Evolutionary conservation across 2,329 filamentous ascomycete species (phyloP), one percentile per base, ranked within the genome.

Genomic region (Pseudocercospora vitis): DNA sequence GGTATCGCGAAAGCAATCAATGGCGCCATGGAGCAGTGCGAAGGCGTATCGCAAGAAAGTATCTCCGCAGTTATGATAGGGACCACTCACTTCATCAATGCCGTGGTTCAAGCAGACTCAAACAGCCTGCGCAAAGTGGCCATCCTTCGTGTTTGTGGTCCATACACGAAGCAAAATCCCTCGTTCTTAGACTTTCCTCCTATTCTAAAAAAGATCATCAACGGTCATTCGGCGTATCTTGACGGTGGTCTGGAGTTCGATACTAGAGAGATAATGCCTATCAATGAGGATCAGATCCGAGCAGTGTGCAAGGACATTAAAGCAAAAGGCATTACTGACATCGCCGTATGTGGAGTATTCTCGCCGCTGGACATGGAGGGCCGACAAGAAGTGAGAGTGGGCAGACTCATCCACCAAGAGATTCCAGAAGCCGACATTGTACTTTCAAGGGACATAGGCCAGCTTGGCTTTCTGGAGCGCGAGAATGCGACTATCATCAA

Each of bases 401-500:
- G 42, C 11, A n/a, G 14, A 8, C 11, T 46, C 42, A 32, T 46
- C n/a, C 23, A 16, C 7, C 24, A 46, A 18, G 42, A 46, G 26
- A 29, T 46, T 18, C 42, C 42, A 18, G 26, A 18, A 6, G 42
- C 42, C 8, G 42, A 46, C n/a, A 29, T 46, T 18, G 42, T 29
- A n/a, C 11, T 46, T 3, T 46, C 42, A 4, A 29, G 42, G 31
- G 26, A 46, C 24, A 46, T 46, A 21, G 42, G 42, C 11, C 42
- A 46, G 42, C 42, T 46, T 21, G 42, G 42, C 11, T 46, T 46
- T 32, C 24, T 46, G 2, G 42, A 46, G 23, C 18, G 42, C 14
- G 42, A 46, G n/a, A 46, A 46, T 46, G 42, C 42, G 14, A 46
- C 42, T 4, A 46, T 46, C 24, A 46, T 46, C 26, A 46, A 46